A percentile compares a stretch with the other conserved stretches of the same genome.
Evolutionary conservation across 2,329 filamentous ascomycete species (phyloP).

Genomic region (Ascochyta koolunga): DNA sequence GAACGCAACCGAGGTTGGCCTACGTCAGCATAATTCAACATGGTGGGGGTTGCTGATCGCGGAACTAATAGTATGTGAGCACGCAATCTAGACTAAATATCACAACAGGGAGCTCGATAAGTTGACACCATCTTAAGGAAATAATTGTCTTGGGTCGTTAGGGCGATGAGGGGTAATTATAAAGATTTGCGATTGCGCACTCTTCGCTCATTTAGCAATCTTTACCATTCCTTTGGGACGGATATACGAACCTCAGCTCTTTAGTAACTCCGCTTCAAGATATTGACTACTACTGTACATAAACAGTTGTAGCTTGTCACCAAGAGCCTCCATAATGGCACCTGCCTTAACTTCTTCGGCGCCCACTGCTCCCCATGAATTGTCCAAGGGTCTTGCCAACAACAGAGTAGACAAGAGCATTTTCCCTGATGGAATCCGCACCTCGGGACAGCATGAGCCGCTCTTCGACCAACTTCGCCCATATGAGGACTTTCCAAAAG

Average conservation of each 20-base stretch:
- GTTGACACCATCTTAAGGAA: slow-evolving; percentile 23
- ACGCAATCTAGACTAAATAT: slow-evolving; percentile 41
- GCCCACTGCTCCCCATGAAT: slow-evolving; percentile 48
- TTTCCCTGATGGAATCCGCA: slow-evolving; percentile 71
- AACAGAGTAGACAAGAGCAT: slow-evolving; percentile 51
- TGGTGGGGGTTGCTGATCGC: slow-evolving; percentile 19
- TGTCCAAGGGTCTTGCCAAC: slow-evolving; percentile 32
- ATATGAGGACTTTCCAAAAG: slow-evolving; percentile 72
- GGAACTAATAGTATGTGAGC: slow-evolving; percentile 26
- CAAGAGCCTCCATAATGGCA: slow-evolving; percentile 37
- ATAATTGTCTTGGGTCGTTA: slow-evolving; percentile 18
- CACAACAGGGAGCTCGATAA: slow-evolving; percentile 27
- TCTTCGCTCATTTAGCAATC: background rate
- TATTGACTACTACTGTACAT: background rate
- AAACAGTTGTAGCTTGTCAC: background rate
- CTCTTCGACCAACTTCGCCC: slow-evolving; percentile 68
- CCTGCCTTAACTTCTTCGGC: slow-evolving; percentile 48
- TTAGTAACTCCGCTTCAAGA: background rate
- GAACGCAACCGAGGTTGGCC: slow-evolving; percentile 14
- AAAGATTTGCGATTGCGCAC: slow-evolving; percentile 17
- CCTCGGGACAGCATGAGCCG: slow-evolving; percentile 75
- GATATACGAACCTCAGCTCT: background rate
- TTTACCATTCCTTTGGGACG: slow-evolving; percentile 5
- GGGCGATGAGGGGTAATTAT: slow-evolving; percentile 20
- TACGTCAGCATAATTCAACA: slow-evolving; percentile 12